These are phyloP conservation scores for Trichosanthes cucumerina DNA, from an alignment of 306 rosid genomes.

Conservation along the genomic window DNA sequence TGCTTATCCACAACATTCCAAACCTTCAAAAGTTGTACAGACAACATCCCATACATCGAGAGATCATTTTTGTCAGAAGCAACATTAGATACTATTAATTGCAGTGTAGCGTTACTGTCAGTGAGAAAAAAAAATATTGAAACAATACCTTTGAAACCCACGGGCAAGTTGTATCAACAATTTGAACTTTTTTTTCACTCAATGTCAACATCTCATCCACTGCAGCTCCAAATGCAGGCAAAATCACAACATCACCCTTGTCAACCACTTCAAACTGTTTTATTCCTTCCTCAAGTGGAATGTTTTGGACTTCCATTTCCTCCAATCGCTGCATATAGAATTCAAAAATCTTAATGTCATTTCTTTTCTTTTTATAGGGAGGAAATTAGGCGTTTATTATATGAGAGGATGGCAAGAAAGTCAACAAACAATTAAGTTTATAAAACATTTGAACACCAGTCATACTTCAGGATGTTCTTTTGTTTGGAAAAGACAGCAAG, in stretches of 20 bases:
- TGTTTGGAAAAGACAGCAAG: neutral
- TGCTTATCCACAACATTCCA: constrained; percentile 92
- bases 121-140: neutral
- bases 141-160: constrained; percentile 87
- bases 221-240: constrained; percentile 98
- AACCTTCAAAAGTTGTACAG: constrained; percentile 41
- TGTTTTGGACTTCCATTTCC: constrained; percentile 69
- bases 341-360: neutral
- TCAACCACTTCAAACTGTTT: constrained; percentile 73
- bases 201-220: constrained; percentile 90
- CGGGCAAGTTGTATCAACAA: constrained; percentile 96
- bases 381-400: neutral
- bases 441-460: neutral
- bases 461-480: neutral
- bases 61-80: neutral
- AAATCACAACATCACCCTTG: constrained; percentile 81
- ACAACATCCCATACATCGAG: constrained; percentile 19
- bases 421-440: neutral
- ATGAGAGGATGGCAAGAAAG: neutral
- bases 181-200: constrained; percentile 69
- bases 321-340: constrained; percentile 50
- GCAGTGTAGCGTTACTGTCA: neutral
- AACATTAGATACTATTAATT: neutral
- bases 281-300: constrained; percentile 54
- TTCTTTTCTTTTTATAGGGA: neutral